These are phyloP conservation scores for Pseudozyma pruni DNA, from an alignment of 1,284 basidiomycete genomes.

Conservation along the genomic window DNA sequence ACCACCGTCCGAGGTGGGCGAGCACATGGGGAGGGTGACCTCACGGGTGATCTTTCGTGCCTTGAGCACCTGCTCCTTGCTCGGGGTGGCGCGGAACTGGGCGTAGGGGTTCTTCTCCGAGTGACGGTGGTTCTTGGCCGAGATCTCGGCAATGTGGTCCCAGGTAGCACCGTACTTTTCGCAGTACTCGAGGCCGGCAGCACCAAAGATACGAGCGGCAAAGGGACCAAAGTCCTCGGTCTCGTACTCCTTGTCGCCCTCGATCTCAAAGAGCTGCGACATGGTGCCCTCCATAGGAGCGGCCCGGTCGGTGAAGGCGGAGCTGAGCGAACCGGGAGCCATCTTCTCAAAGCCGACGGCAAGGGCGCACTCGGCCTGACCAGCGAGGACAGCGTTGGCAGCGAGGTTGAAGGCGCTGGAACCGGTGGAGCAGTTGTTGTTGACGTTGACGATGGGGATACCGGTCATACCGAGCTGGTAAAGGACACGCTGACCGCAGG, in stretches of 20 bases:
- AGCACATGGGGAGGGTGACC: slow-evolving; percentile 87
- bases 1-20: slow-evolving; percentile 75
- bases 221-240: slow-evolving; percentile 75
- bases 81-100: slow-evolving; percentile 73
- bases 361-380: slow-evolving; percentile 79
- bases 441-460: slow-evolving; percentile 86
- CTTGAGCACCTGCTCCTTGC: slow-evolving; percentile 48
- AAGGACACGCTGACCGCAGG: slow-evolving; percentile 82
- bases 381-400: slow-evolving; percentile 71
- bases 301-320: slow-evolving; percentile 77
- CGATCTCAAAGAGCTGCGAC: slow-evolving; percentile 73
- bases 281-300: slow-evolving; percentile 72
- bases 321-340: slow-evolving; percentile 76
- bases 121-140: slow-evolving; percentile 84
- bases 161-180: slow-evolving; percentile 78
- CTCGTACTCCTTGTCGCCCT: slow-evolving; percentile 72
- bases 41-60: slow-evolving; percentile 74
- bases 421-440: slow-evolving; percentile 72
- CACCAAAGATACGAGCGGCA: slow-evolving; percentile 80
- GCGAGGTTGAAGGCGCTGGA: slow-evolving; percentile 61
- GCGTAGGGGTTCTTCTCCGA: slow-evolving; percentile 85
- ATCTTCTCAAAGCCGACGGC: slow-evolving; percentile 85
- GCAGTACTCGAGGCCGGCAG: slow-evolving; percentile 82
- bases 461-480: slow-evolving; percentile 85
- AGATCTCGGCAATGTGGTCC: slow-evolving; percentile 79